A percentile compares a stretch with the other conserved stretches of the same genome.
phyloP scores from a whole-genome alignment of 1,139 yeast genomes.

The Oligophagozyma castellii region DNA sequence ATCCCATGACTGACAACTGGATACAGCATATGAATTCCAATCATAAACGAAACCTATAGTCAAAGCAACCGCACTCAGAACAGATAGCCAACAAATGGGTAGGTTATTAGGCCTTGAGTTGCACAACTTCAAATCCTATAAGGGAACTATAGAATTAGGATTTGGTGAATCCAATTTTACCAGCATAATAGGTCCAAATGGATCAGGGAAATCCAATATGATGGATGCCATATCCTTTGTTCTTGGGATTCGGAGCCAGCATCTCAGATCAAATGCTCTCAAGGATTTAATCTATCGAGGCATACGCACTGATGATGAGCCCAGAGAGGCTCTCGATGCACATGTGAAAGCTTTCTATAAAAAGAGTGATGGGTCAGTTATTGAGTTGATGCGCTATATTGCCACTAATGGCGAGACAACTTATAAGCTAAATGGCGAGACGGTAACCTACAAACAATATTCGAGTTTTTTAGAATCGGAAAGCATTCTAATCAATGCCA shows the following conservation, averaged over 20 bases:
- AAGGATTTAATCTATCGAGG: slow-evolving; percentile 78
- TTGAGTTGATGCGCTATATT: slow-evolving; percentile 33
- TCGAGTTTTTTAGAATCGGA: slow-evolving; percentile 56
- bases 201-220: slow-evolving; percentile 94
- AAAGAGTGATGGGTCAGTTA: slow-evolving; percentile 41
- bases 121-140: slow-evolving; percentile 80
- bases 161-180: slow-evolving; percentile 78
- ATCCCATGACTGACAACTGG: no score
- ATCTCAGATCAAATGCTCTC: slow-evolving; percentile 61
- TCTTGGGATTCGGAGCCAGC: slow-evolving; percentile 67
- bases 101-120: slow-evolving; percentile 62
- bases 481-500: slow-evolving; percentile 75
- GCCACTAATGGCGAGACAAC: slow-evolving; percentile 47
- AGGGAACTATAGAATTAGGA: slow-evolving; percentile 62
- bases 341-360: slow-evolving; percentile 73
- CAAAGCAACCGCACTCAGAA: no score
- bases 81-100: no score
- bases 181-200: slow-evolving; percentile 93
- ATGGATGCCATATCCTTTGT: slow-evolving; percentile 98
- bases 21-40: no score
- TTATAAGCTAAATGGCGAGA: slow-evolving; percentile 50
- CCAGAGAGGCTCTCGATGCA: slow-evolving; percentile 30
- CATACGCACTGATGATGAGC: slow-evolving; percentile 23
- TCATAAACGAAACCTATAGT: no score
- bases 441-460: slow-evolving; percentile 55